Evolutionary conservation across 2,329 filamentous ascomycete species (phyloP).

Genomic region (Claviceps citrina): DNA sequence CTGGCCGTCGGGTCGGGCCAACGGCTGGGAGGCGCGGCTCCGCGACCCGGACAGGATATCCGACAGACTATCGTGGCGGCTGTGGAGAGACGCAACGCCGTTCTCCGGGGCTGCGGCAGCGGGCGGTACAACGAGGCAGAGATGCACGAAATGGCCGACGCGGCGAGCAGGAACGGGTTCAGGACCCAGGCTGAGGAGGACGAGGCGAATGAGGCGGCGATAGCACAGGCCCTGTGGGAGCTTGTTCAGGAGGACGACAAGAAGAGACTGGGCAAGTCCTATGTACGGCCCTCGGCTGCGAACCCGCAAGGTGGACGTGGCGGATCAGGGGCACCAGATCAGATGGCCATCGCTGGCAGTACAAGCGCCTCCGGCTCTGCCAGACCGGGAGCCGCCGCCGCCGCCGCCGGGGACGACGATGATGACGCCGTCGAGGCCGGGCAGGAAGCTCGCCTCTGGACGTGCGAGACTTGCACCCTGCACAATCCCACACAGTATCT

Average conservation of each 20-base stretch:
- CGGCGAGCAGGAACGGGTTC: constrained; percentile 57
- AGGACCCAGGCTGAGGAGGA: constrained; percentile 75
- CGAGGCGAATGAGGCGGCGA: constrained; percentile 74
- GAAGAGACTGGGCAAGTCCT: constrained; percentile 36
- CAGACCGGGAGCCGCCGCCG: neutral
- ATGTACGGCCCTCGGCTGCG: constrained; percentile 31
- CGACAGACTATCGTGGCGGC: constrained; percentile 58
- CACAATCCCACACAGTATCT: constrained; percentile 35
- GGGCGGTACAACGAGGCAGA: constrained; percentile 50
- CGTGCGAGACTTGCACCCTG: constrained; percentile 40
- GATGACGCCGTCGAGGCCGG: neutral
- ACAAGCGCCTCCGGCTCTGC: neutral
- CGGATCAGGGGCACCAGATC: constrained; percentile 16
- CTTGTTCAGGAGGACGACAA: constrained; percentile 62
- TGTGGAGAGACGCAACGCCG: constrained; percentile 49
- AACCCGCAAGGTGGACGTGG: constrained; percentile 10
- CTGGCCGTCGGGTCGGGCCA: constrained; percentile 53
- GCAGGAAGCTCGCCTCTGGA: constrained; percentile 26
- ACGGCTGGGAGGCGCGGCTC: constrained; percentile 49
- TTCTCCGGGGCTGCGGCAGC: constrained; percentile 61
- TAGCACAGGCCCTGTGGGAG: constrained; percentile 73
- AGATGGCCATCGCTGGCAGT: constrained; percentile 5
- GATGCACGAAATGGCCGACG: constrained; percentile 47
- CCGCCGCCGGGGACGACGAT: neutral
- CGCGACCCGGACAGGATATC: constrained; percentile 46